Percentiles rank a stretch among this genome's conserved stretches.
Conservation (phyloP, 352 stramenopile genomes). For the Globisporangium splendens region DNA sequence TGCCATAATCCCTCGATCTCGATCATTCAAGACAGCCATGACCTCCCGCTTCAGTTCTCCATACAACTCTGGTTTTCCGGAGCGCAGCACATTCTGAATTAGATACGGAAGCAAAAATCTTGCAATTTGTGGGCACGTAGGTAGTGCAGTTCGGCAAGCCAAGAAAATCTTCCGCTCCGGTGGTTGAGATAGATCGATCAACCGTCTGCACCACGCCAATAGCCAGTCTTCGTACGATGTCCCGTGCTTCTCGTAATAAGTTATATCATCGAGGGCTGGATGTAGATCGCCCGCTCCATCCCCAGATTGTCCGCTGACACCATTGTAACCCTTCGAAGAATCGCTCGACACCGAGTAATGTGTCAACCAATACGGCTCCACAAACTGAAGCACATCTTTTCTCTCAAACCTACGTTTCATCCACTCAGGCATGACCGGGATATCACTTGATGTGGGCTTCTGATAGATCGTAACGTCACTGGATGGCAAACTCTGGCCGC, state of each 20-base stretch:
- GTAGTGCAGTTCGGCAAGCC: slow-evolving; percentile 58
- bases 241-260: slow-evolving; percentile 75
- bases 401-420: slow-evolving; percentile 82
- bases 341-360: slow-evolving; percentile 56
- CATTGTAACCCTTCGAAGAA: slow-evolving; percentile 12
- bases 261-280: slow-evolving; percentile 32
- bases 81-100: slow-evolving; percentile 83
- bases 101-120: slow-evolving; percentile 83
- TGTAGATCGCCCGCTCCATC: slow-evolving; percentile 19
- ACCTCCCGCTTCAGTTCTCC: slow-evolving; percentile 77
- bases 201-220: slow-evolving; percentile 64
- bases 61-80: slow-evolving; percentile 53
- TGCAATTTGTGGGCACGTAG: slow-evolving; percentile 66
- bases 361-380: slow-evolving; percentile 88
- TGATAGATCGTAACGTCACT: slow-evolving; percentile 5
- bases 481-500: slow-evolving; percentile 36
- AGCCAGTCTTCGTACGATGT: slow-evolving; percentile 83
- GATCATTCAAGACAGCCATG: slow-evolving; percentile 74
- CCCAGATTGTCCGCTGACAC: slow-evolving; percentile 14
- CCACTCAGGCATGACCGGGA: slow-evolving; percentile 66
- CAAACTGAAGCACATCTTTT: slow-evolving; percentile 83
- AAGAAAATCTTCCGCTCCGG: slow-evolving; percentile 83
- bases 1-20: slow-evolving; percentile 55
- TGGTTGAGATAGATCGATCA: slow-evolving; percentile 77
- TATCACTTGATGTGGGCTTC: slow-evolving; percentile 14